These are phyloP conservation scores for Leccinellum albellum DNA, from an alignment of 768 basidiomycete genomes.

Conservation along the genomic window DNA sequence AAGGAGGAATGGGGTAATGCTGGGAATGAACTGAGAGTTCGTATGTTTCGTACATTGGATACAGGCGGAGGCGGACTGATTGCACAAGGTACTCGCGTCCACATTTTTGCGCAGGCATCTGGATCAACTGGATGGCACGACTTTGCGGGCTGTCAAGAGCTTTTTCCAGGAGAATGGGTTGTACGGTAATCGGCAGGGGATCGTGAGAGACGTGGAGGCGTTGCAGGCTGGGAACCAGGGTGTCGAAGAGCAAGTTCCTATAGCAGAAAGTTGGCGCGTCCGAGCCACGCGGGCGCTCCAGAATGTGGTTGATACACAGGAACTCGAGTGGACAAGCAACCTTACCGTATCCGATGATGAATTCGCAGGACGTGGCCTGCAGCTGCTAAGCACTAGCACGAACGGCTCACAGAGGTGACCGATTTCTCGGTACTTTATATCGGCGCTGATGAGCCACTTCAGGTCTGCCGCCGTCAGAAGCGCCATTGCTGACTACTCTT, in stretches of 20 bases:
- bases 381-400: conserved; percentile 39
- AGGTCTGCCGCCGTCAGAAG: conserved; percentile 18
- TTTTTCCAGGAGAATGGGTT: conserved; percentile 17
- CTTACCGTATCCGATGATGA: conserved; percentile 38
- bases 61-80: conserved; percentile 5
- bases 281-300: conserved; percentile 30
- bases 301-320: conserved; percentile 43
- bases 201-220: conserved; percentile 13
- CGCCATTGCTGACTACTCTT: conserved; percentile 23
- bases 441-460: conserved; percentile 3
- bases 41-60: conserved; percentile 12
- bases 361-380: conserved; percentile 42
- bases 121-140: conserved; percentile 25
- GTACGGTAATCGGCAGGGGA: conserved; percentile 12
- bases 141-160: conserved; percentile 20
- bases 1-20: conserved; percentile 37
- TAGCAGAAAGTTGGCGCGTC: conserved; percentile 17
- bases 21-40: conserved; percentile 31
- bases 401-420: conserved; percentile 40
- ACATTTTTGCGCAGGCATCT: conserved; percentile 32
- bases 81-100: conserved; percentile 18
- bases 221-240: not conserved
- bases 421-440: not conserved
- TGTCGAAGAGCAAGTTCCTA: not conserved
- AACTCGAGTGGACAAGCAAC: conserved; percentile 55